Percentiles rank a stretch among this genome's conserved stretches.
Evolutionary conservation across 2,329 filamentous ascomycete species (phyloP).

Genomic region (Fulvia fulva): DNA sequence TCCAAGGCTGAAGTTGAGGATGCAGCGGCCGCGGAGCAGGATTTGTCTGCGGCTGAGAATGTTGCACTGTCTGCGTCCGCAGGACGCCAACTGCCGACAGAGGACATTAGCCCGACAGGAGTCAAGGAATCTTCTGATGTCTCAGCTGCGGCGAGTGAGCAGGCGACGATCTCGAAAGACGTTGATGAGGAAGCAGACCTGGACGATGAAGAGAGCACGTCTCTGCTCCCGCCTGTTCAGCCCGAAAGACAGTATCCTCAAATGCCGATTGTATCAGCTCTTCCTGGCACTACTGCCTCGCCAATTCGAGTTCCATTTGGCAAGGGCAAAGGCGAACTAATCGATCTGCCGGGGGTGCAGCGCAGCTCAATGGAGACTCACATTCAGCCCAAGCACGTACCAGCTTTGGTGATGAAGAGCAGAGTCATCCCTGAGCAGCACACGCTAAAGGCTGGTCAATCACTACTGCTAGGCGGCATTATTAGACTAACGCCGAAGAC

Average conservation of each 20-base stretch:
- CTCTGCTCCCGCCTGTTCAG: slow-evolving; percentile 71
- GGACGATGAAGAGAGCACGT: slow-evolving; percentile 23
- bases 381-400: slow-evolving; percentile 62
- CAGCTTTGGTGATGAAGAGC: slow-evolving; percentile 71
- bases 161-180: background rate
- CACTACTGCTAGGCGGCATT: slow-evolving; percentile 73
- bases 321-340: slow-evolving; percentile 78
- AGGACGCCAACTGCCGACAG: background rate
- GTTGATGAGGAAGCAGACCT: background rate
- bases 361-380: slow-evolving; percentile 69
- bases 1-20: background rate
- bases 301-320: slow-evolving; percentile 92
- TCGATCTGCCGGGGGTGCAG: slow-evolving; percentile 83
- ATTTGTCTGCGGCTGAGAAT: background rate
- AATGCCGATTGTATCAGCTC: slow-evolving; percentile 79
- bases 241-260: slow-evolving; percentile 70
- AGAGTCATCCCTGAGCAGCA: slow-evolving; percentile 70
- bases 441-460: slow-evolving; percentile 70
- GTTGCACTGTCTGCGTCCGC: background rate
- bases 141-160: background rate
- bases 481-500: slow-evolving; percentile 78
- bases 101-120: background rate
- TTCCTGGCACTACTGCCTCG: slow-evolving; percentile 91
- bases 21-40: background rate
- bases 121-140: background rate